Conservation (phyloP, 169 alveolate genomes). For the Eimeria necatrix region DNA sequence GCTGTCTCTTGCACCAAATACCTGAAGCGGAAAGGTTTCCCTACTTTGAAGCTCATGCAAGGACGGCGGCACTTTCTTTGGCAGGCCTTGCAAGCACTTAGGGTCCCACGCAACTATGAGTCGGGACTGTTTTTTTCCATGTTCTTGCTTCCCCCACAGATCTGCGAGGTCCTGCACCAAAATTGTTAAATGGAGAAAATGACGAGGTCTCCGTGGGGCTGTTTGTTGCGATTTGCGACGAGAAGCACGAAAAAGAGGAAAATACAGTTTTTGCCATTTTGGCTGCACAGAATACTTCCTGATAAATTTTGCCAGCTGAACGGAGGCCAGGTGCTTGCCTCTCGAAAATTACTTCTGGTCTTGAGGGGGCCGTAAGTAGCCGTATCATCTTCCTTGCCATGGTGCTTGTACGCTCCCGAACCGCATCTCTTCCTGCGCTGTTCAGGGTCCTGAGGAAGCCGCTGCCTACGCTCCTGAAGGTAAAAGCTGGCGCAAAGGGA, state of each 20-base stretch:
- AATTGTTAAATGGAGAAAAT: not conserved
- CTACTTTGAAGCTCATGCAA: not conserved
- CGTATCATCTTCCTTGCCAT: not conserved
- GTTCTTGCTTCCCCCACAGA: not conserved
- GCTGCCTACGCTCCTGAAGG: conserved; percentile 58
- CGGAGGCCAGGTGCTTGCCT: conserved; percentile 42
- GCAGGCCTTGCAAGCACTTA: conserved; percentile 51
- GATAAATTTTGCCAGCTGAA: not conserved
- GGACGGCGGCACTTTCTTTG: conserved; percentile 12
- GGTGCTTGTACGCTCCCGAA: not conserved
- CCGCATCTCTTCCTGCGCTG: conserved; percentile 41
- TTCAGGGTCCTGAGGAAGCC: conserved; percentile 56
- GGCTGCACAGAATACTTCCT: too few species aligned
- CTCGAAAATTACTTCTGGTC: conserved; percentile 44
- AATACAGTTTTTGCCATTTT: not conserved
- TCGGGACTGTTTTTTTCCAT: not conserved
- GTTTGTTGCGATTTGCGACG: not conserved
- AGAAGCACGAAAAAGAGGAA: not conserved
- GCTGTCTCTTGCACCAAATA: conserved; percentile 42
- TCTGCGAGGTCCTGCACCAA: conserved; percentile 38
- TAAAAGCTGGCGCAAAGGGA: conserved; percentile 67
- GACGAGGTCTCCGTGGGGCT: not conserved
- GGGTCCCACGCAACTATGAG: conserved; percentile 56
- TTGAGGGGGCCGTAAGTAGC: conserved; percentile 19
- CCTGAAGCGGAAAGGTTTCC: conserved; percentile 40